Base-by-base conservation (phyloP, 805 yeast genomes). In the Saccharomyces cerevisiae region DNA sequence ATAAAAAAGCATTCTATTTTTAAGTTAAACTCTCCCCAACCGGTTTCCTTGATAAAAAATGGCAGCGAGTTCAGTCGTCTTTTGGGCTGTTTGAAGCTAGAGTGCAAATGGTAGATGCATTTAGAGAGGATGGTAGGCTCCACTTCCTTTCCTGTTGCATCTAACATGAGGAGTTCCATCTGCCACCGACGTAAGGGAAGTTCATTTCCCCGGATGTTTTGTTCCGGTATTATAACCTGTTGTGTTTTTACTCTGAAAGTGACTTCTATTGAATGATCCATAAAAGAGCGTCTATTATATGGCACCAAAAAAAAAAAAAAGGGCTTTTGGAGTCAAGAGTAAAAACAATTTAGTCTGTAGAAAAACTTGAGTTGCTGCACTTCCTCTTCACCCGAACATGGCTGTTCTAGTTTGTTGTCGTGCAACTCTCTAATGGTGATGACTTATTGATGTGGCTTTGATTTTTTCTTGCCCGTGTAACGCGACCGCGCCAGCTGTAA, bases 1-100 rank as follows among this genome's bases (percentile, higher is more conserved):
- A 83, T 77, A 49, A 86, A 76, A 55, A 84, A 83, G 53, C 92
- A 76, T 4, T 84, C 76, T 55, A 94, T 83, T 28, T 86, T 86
- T 69, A 92, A 77, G 65, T 88, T 96, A 66, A 92, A 92, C 64
- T 91, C 97, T 65, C 98, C 99, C 98, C 98, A 92, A 49, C 98
- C 99, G 70, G 85, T 81, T 70, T 92, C 98, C 64, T 83, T 86
- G 52, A 92, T 80, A 61, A 72, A 77, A 73, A 90, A 92, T 8
- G 98, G 98, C 5, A 88, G 80, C 66, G 81, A 79, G 65, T 83
- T 85, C 64, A 87, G 62, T 22, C 83, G 75, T 67, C 96, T 79
- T 53, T 79, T 81, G 2, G 97, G 97, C 67, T 88, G 85, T 52
- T 79, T 81, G 72, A 92, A 92, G 8, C 97, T 89, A 47, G 97